Evolutionary conservation across 164 flowering plant genomes (phyloP).

Genomic region (Taxillus chinensis): DNA sequence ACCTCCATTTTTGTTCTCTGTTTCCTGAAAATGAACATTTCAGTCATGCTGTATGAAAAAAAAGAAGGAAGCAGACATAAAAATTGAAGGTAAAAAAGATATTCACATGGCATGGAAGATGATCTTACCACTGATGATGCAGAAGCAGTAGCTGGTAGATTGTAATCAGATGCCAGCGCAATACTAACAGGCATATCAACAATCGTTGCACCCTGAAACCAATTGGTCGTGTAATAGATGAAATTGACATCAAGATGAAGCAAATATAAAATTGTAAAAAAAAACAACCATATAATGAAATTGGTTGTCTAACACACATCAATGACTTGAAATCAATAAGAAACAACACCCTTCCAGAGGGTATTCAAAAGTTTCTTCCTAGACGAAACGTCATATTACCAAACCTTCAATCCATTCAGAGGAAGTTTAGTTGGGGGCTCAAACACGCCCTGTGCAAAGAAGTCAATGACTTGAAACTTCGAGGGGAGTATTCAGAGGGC

Average conservation of each 20-base stretch:
- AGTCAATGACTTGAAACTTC: no score
- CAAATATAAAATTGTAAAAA: background rate
- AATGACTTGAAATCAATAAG: no score
- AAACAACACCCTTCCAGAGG: no score
- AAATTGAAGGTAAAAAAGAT: background rate
- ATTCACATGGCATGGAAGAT: background rate
- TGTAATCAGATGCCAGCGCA: background rate
- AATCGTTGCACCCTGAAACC: background rate
- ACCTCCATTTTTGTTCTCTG: background rate
- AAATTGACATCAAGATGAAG: background rate
- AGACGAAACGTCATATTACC: no score
- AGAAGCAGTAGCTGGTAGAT: background rate
- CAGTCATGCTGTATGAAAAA: background rate
- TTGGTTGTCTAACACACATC: no score
- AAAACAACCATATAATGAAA: no score
- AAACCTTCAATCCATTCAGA: no score
- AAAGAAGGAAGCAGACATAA: background rate
- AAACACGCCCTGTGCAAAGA: no score
- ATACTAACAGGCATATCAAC: background rate
- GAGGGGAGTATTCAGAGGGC: no score
- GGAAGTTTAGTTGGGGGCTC: no score
- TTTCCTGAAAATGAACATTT: background rate
- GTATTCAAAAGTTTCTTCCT: no score
- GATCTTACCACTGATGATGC: background rate
- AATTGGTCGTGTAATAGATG: background rate